Conservation (phyloP, 768 basidiomycete genomes). For the Pilatotrama ljubarskyi region DNA sequence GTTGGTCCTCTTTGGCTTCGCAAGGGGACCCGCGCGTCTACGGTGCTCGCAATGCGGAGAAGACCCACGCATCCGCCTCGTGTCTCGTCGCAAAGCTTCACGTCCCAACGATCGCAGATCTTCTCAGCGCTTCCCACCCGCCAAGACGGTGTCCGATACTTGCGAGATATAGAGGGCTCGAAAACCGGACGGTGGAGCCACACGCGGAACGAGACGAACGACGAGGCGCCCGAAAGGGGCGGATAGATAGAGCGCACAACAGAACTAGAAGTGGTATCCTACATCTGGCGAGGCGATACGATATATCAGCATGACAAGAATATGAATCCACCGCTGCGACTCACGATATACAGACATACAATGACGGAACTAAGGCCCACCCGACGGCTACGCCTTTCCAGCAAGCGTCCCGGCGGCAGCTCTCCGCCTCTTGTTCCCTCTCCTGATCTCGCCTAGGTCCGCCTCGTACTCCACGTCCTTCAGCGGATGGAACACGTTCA, state of each 20-base stretch:
- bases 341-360: not conserved
- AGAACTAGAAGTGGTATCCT: not conserved
- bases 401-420: conserved; percentile 33
- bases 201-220: not conserved
- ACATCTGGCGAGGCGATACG: not conserved
- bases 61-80: too few species aligned
- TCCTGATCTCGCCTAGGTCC: conserved; percentile 76
- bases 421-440: conserved; percentile 67
- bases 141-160: too few species aligned
- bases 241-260: conserved; percentile 8
- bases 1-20: too few species aligned
- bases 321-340: too few species aligned
- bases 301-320: not conserved
- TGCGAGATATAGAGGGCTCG: too few species aligned
- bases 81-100: too few species aligned
- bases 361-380: not conserved
- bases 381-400: conserved; percentile 21
- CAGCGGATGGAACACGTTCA: conserved; percentile 51
- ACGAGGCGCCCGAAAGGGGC: not conserved
- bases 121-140: too few species aligned
- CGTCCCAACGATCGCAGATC: too few species aligned
- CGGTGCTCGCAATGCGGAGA: too few species aligned
- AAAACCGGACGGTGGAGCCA: not conserved
- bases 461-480: conserved; percentile 75
- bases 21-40: too few species aligned